Conservation (phyloP, 2,329 filamentous ascomycete species). For the Cladophialophora yegresii region DNA sequence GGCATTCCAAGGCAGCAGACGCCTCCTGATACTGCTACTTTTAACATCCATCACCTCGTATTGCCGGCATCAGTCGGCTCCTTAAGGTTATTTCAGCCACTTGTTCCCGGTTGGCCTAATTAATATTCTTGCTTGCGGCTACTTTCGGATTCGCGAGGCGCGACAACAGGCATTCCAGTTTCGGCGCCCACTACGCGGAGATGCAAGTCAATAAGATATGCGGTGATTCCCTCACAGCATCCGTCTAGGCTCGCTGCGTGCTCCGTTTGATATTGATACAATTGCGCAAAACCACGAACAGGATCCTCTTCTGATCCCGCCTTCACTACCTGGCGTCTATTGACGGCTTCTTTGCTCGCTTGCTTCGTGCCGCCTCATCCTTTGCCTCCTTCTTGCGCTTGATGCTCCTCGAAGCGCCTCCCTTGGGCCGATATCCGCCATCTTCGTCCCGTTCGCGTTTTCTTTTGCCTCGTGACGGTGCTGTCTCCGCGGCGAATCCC, state of each 20-base stretch:
- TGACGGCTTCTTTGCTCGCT: constrained; percentile 31
- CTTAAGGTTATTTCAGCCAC: neutral
- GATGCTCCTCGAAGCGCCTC: constrained; percentile 44
- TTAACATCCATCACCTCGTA: constrained; percentile 2
- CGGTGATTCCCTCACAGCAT: neutral
- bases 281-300: neutral
- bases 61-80: constrained; percentile 9
- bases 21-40: neutral
- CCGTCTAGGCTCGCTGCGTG: neutral
- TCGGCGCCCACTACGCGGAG: neutral
- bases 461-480: constrained; percentile 46
- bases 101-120: neutral
- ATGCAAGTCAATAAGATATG: neutral
- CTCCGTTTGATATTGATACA: neutral
- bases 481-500: constrained; percentile 43
- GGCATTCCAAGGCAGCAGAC: neutral
- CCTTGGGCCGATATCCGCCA: constrained; percentile 51
- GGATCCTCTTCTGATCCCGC: neutral
- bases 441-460: constrained; percentile 54
- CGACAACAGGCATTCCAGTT: neutral
- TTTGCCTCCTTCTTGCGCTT: constrained; percentile 44
- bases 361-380: constrained; percentile 28
- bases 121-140: neutral
- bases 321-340: constrained; percentile 28
- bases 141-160: neutral